Evolutionary conservation across 306 rosid species (phyloP), one percentile per base, ranked within the genome.

Genomic region (Trifolium subterraneum): DNA sequence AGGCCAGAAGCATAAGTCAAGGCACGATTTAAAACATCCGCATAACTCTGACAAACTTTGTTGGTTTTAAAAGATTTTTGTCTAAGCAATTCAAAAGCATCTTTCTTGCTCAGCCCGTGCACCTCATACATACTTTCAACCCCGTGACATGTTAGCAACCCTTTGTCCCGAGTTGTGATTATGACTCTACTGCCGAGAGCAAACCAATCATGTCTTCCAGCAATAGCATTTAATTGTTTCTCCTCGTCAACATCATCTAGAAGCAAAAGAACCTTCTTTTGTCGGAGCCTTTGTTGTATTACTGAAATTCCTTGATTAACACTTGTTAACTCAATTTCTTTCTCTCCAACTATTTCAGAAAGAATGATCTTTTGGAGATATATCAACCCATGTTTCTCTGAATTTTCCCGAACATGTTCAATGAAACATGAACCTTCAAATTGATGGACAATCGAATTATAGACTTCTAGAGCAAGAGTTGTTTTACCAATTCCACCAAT

Each of bases 161-260:
- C 48, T 42, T 42, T 65, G 51, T 81, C 39, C 13, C 81, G 47
- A 1, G 85, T 81, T 2, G 81, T 81, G 18, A 82, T 55, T 7
- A 82, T 73, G 51, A 73, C 59, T 61, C 78, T 69, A 22, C 86
- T 82, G 0, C 80, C 83, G 18, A 4, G 11, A 33, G 78, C 73
- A 56, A 78, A 82, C 58, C 58, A 51, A 18, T 51, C 58, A n/a
- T 3, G 10, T 18, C 10, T 18, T 18, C 59, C 59, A 51, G 59
- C 75, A 25, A 74, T 13, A 7, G 51, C 59, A 2, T 74, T 2
- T 45, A 78, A 68, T 7, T 82, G 83, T 4, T 73, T 9, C 0
- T 12, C 6, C 1, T 55, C 22, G 36, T 78, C 67, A 23, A 82
- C 80, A 63, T 78, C 75, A 7, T 18, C 59, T 51, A 51, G 50